phyloP scores from a whole-genome alignment of 176 grass and related monocot species.

The Oropetium thomaeum region DNA sequence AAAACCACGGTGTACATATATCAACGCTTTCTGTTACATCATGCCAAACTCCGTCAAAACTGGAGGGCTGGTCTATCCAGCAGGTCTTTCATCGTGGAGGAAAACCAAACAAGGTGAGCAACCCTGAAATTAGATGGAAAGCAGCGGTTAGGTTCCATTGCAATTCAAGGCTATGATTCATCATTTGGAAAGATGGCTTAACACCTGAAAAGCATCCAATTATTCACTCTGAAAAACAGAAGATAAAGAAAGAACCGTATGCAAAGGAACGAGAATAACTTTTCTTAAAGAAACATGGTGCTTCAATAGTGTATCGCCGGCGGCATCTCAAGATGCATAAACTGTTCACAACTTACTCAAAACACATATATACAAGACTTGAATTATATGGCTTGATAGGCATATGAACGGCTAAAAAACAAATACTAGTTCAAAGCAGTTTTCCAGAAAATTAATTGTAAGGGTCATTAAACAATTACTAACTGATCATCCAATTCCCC shows the following conservation, averaged over 20 bases:
- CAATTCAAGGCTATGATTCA: not conserved
- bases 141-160: not conserved
- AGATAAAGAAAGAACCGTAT: constrained; percentile 16
- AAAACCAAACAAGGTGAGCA: not conserved
- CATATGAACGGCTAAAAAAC: not conserved
- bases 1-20: not conserved
- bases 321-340: constrained; percentile 17
- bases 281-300: not conserved
- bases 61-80: not conserved
- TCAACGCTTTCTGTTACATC: constrained; percentile 10
- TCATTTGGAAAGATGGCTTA: not conserved
- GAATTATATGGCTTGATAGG: not conserved
- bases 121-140: constrained; percentile 3
- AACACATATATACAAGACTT: not conserved
- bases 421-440: not conserved
- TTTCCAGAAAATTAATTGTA: not conserved
- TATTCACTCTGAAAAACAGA: not conserved
- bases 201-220: constrained; percentile 4
- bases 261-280: not conserved
- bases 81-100: not conserved
- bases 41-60: constrained; percentile 26
- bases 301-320: not conserved
- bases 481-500: not conserved
- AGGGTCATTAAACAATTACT: constrained; percentile 1
- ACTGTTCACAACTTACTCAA: not conserved